These are phyloP conservation scores for Echinochloa phyllopogon DNA, from an alignment of 176 grass and related monocot species.

Conservation along the genomic window DNA sequence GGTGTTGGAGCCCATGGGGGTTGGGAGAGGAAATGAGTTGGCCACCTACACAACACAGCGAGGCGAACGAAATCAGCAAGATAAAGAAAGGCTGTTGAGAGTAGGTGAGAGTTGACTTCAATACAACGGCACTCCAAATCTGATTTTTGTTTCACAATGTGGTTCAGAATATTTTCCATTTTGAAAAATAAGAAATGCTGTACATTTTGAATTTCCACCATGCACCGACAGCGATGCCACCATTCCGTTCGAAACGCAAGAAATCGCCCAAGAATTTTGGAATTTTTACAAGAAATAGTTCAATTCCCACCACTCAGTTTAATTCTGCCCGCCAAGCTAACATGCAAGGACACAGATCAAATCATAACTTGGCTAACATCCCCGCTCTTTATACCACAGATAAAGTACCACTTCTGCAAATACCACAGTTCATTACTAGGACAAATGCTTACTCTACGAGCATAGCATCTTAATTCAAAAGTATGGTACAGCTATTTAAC, in stretches of 20 bases:
- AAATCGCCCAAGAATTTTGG: neutral
- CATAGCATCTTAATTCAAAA: neutral
- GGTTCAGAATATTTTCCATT: neutral
- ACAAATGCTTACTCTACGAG: conserved; percentile 8
- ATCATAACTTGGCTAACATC: neutral
- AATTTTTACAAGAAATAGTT: neutral
- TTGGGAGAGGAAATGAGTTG: conserved; percentile 16
- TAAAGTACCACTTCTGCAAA: neutral
- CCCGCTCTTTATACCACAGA: neutral
- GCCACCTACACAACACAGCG: conserved; percentile 36
- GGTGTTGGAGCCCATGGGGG: neutral
- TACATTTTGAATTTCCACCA: neutral
- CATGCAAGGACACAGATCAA: neutral
- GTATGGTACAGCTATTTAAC: neutral
- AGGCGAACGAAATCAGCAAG: neutral
- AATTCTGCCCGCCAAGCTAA: neutral
- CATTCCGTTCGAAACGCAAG: neutral
- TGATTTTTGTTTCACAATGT: neutral
- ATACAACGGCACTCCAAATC: neutral
- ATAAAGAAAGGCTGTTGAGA: neutral
- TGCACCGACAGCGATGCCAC: neutral
- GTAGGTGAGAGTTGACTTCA: conserved; percentile 35
- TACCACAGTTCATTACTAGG: neutral
- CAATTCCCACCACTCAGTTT: neutral
- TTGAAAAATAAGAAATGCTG: neutral